phyloP scores from a whole-genome alignment of 345 rosid genomes.

The Abelmoschus esculentus region DNA sequence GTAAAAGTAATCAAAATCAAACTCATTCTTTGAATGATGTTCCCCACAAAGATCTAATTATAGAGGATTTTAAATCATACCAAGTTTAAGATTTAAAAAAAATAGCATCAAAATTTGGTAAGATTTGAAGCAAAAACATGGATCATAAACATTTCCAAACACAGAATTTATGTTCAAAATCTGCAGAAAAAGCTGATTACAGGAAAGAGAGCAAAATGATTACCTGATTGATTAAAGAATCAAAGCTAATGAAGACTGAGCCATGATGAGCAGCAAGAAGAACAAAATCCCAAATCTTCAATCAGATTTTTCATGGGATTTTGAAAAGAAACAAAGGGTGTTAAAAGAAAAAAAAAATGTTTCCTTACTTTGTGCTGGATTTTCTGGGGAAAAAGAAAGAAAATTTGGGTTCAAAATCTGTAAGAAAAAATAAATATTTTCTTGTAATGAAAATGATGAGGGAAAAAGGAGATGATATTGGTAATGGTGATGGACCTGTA shows the following conservation, averaged over 20 bases:
- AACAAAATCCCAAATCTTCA: not conserved
- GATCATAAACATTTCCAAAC: conserved; percentile 2
- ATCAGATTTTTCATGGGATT: conserved; percentile 8
- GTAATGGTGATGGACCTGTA: conserved; percentile 4
- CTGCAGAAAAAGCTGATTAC: conserved; percentile 9
- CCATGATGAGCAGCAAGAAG: too few relatives aligned
- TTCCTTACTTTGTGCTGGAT: not conserved
- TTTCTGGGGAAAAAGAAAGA: too few relatives aligned
- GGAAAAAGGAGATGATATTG: not conserved
- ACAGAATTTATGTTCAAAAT: conserved; percentile 1
- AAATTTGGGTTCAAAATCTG: not conserved
- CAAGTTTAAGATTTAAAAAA: too few relatives aligned
- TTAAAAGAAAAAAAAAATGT: not conserved
- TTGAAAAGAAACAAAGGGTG: not conserved
- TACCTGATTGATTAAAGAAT: conserved; percentile 62
- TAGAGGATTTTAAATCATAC: not conserved
- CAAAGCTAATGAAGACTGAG: conserved; percentile 5
- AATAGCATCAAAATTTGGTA: not conserved
- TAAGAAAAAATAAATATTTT: not conserved
- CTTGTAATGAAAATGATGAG: not conserved
- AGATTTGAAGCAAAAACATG: conserved; percentile 6
- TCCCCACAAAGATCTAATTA: conserved; percentile 24
- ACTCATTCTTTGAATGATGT: conserved; percentile 8
- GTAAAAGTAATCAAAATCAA: conserved; percentile 16
- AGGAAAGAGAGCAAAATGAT: conserved; percentile 21